These are phyloP conservation scores for Primulina huaijiensis DNA, from an alignment of 257 asterid genomes.

Conservation along the genomic window DNA sequence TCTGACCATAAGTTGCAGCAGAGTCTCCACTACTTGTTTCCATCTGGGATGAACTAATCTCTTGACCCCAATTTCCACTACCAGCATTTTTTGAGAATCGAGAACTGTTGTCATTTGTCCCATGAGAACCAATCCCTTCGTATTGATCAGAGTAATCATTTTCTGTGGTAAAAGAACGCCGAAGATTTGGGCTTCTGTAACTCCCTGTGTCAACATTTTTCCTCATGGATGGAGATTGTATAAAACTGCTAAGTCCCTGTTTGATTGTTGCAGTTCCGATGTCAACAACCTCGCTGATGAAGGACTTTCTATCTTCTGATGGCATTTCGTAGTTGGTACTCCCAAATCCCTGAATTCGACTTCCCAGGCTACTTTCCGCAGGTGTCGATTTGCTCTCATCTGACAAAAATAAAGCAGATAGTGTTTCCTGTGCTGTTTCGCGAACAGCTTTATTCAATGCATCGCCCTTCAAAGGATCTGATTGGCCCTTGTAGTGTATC, in stretches of 20 bases:
- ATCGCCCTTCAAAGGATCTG: slow-evolving; percentile 94
- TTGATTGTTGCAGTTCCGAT: slow-evolving; percentile 87
- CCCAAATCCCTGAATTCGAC: slow-evolving; percentile 96
- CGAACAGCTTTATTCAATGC: slow-evolving; percentile 94
- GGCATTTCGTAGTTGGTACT: slow-evolving; percentile 69
- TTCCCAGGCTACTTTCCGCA: slow-evolving; percentile 62
- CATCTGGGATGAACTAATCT: slow-evolving; percentile 47
- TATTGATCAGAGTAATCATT: slow-evolving; percentile 55
- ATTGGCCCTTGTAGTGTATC: slow-evolving; percentile 90
- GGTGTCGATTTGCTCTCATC: slow-evolving; percentile 74
- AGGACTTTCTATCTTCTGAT: slow-evolving; percentile 77
- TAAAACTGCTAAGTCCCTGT: slow-evolving; percentile 78
- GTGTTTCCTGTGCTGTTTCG: slow-evolving; percentile 92
- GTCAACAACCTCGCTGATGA: slow-evolving; percentile 87
- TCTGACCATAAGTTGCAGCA: slow-evolving; percentile 43
- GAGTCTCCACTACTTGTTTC: slow-evolving; percentile 51
- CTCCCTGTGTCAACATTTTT: slow-evolving; percentile 68
- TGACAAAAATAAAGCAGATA: slow-evolving; percentile 75
- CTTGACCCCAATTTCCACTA: slow-evolving; percentile 71
- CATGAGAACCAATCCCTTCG: slow-evolving; percentile 47
- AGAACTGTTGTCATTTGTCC: slow-evolving; percentile 46
- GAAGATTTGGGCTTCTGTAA: slow-evolving; percentile 82
- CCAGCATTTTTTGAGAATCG: slow-evolving; percentile 55
- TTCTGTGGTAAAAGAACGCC: slow-evolving; percentile 74
- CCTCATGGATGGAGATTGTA: slow-evolving; percentile 72